Conservation (phyloP, 2,329 filamentous ascomycete genomes). For the Lecanicillium sp. region DNA sequence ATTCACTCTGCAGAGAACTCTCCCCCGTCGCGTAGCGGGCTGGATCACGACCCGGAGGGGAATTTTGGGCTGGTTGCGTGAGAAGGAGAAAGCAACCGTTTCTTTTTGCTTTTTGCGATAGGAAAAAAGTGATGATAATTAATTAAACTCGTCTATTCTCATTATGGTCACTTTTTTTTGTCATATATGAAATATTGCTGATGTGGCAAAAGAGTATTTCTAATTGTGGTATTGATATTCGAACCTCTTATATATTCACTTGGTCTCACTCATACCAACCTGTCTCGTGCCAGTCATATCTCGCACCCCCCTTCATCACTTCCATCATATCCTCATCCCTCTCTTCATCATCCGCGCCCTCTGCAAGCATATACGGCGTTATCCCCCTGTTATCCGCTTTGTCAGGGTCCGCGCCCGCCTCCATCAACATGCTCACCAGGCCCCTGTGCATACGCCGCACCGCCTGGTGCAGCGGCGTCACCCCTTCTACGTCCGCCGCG, state of each 20-base stretch:
- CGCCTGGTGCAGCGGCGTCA: background rate
- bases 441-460: background rate
- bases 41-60: slow-evolving; percentile 61
- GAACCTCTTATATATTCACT: too few species aligned
- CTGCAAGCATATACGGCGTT: background rate
- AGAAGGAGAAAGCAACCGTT: slow-evolving; percentile 50
- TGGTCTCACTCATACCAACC: too few species aligned
- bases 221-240: too few species aligned
- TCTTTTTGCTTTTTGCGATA: slow-evolving; percentile 29
- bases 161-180: slow-evolving; percentile 11
- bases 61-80: slow-evolving; percentile 47
- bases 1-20: slow-evolving; percentile 65
- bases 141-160: too few species aligned
- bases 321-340: too few species aligned
- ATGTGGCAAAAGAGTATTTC: too few species aligned
- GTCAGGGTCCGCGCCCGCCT: background rate
- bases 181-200: too few species aligned
- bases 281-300: too few species aligned
- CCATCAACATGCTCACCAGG: background rate
- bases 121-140: too few species aligned
- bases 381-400: background rate
- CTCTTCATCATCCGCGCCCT: background rate
- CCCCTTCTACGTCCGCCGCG: background rate
- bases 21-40: slow-evolving; percentile 65
- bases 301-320: too few species aligned